Conservation (phyloP, 257 asterid genomes). For the Solanum medicagineum region DNA sequence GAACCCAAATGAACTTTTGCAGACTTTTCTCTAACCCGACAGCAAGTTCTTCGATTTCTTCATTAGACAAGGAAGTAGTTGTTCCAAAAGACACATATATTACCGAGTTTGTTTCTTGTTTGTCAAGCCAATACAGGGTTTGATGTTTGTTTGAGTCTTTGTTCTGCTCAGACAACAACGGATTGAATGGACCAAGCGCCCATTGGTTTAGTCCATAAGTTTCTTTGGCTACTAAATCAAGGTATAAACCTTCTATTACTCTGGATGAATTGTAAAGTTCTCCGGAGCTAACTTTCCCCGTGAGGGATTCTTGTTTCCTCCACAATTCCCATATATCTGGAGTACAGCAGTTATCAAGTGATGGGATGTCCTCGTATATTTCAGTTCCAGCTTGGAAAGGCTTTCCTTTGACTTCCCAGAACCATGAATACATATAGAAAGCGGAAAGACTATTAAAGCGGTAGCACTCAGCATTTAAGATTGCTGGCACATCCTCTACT, state of each 20-base stretch:
- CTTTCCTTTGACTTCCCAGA: conserved; percentile 3
- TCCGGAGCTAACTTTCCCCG: not conserved
- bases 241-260: conserved; percentile 10
- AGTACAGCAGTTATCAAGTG: not conserved
- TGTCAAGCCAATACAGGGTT: too few species aligned
- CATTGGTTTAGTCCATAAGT: not conserved
- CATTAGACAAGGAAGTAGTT: conserved; percentile 6
- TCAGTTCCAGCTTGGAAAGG: not conserved
- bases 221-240: conserved; percentile 5
- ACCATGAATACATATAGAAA: not conserved
- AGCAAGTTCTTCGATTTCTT: conserved; percentile 7
- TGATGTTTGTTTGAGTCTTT: not conserved
- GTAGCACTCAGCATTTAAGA: conserved; percentile 15
- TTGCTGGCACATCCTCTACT: conserved; percentile 1
- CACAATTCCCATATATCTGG: not conserved
- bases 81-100: conserved; percentile 15
- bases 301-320: not conserved
- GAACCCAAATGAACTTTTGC: too few species aligned
- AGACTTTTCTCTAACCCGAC: not conserved
- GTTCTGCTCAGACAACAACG: not conserved
- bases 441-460: conserved; percentile 4
- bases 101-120: too few species aligned
- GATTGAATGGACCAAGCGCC: conserved; percentile 24
- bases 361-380: not conserved
- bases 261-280: conserved; percentile 9